Conservation (phyloP, 2,329 filamentous ascomycete species). For the Botrytis medusae region DNA sequence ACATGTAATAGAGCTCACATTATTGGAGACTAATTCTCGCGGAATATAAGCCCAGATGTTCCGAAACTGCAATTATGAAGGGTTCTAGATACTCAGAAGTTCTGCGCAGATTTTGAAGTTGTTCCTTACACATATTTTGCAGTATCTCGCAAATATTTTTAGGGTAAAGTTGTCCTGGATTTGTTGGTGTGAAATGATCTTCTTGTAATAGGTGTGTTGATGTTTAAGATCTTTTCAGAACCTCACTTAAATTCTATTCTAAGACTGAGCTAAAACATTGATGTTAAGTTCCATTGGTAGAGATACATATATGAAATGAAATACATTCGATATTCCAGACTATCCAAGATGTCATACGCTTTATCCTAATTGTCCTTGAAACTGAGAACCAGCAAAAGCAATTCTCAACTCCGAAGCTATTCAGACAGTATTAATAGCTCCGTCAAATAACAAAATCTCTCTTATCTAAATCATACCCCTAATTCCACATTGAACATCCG, state of each 20-base stretch:
- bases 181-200: neutral
- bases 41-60: neutral
- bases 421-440: neutral
- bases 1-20: neutral
- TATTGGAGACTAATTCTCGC: neutral
- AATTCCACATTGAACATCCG: neutral
- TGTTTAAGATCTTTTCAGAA: accelerated
- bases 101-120: neutral
- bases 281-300: neutral
- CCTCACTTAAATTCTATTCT: neutral
- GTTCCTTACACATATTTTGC: neutral
- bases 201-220: neutral
- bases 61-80: neutral
- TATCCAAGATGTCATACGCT: neutral
- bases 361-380: neutral
- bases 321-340: neutral
- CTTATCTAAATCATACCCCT: neutral
- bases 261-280: neutral
- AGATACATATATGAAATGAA: neutral
- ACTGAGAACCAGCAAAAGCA: neutral
- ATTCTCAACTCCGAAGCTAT: neutral
- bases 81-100: accelerated
- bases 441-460: neutral
- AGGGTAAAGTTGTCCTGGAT: neutral
- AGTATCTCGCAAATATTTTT: neutral